These are phyloP conservation scores for Trametes maxima DNA, from an alignment of 768 basidiomycete species.

Conservation along the genomic window DNA sequence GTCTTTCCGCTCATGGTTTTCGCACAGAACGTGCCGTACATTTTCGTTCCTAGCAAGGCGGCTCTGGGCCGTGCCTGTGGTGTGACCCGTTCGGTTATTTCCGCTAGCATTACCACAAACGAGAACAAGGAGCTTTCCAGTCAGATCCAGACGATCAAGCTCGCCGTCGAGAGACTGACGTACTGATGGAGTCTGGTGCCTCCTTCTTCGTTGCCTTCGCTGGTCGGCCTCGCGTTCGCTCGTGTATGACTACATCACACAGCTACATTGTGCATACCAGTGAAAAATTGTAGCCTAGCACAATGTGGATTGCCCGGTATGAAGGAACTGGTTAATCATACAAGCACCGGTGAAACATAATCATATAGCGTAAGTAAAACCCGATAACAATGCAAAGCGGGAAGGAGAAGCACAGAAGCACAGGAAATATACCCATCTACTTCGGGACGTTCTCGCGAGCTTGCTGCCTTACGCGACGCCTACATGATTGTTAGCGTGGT, in stretches of 20 bases:
- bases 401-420: not conserved
- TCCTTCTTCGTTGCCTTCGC: not conserved
- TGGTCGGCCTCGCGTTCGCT: too few species aligned
- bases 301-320: not conserved
- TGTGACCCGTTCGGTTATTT: conserved; percentile 92
- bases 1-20: not conserved
- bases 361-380: conserved; percentile 20
- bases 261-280: not conserved
- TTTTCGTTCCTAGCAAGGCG: conserved; percentile 94
- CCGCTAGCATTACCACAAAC: conserved; percentile 95
- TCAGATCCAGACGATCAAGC: conserved; percentile 88
- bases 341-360: not conserved
- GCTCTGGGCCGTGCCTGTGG: conserved; percentile 96
- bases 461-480: conserved; percentile 80
- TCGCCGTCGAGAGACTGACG: conserved; percentile 72
- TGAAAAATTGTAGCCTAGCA: not conserved
- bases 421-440: conserved; percentile 39
- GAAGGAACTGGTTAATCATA: not conserved
- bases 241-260: not conserved
- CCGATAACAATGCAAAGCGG: conserved; percentile 14
- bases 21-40: conserved; percentile 89
- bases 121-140: conserved; percentile 88
- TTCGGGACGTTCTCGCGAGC: conserved; percentile 90
- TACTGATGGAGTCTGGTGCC: conserved; percentile 32
- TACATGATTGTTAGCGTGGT: conserved; percentile 33